Percentiles rank a stretch among this genome's conserved stretches.
Evolutionary conservation across 345 rosid species (phyloP).

Genomic region (Aquilaria malaccensis): DNA sequence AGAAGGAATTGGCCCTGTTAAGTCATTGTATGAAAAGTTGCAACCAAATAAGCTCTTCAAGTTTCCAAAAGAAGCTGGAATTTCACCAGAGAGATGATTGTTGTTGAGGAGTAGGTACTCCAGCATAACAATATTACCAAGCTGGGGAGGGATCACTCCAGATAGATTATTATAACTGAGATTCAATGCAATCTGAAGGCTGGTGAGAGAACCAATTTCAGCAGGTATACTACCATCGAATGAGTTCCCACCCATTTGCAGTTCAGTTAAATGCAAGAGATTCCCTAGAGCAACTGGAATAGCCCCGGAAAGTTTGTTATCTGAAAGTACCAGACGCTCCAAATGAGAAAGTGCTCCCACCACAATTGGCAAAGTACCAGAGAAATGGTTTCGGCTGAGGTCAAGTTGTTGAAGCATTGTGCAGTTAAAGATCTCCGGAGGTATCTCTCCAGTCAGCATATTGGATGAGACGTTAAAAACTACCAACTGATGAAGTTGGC

Average conservation of each 20-base stretch:
- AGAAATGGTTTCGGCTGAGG: constrained; percentile 57
- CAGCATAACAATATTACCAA: constrained; percentile 59
- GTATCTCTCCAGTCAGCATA: constrained; percentile 53
- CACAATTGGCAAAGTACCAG: constrained; percentile 46
- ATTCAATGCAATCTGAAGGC: constrained; percentile 83
- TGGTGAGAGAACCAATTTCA: constrained; percentile 49
- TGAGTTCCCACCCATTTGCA: constrained; percentile 85
- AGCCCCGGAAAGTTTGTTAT: constrained; percentile 47
- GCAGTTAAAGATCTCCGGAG: constrained; percentile 61
- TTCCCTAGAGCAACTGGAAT: constrained; percentile 58
- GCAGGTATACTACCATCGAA: constrained; percentile 58
- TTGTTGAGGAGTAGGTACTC: constrained; percentile 66
- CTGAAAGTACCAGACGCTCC: constrained; percentile 87
- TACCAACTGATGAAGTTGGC: constrained; percentile 57
- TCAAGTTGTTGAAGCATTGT: constrained; percentile 84
- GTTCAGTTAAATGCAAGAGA: constrained; percentile 54
- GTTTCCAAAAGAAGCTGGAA: constrained; percentile 57
- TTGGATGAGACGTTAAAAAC: constrained; percentile 74
- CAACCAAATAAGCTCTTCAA: constrained; percentile 68
- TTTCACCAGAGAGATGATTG: constrained; percentile 68
- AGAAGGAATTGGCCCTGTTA: constrained; percentile 62
- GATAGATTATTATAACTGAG: constrained; percentile 76
- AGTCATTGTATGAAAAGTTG: constrained; percentile 76
- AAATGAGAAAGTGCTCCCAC: constrained; percentile 62
- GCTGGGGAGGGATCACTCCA: constrained; percentile 63